Evolutionary conservation across 1,284 basidiomycete species (phyloP).

Genomic region (Apiotrichum gracile): DNA sequence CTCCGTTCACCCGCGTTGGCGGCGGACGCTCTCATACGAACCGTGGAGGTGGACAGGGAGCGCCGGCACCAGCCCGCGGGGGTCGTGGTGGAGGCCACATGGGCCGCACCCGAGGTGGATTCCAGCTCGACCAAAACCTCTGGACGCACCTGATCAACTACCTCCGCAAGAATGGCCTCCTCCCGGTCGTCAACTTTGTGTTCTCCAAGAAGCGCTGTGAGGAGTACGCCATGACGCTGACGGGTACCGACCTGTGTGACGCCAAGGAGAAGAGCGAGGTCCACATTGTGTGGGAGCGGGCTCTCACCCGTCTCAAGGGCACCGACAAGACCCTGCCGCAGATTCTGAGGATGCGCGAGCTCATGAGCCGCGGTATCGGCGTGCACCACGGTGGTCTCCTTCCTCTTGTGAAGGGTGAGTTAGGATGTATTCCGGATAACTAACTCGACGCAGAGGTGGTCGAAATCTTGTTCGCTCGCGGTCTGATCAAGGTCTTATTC

Average conservation of each 20-base stretch:
- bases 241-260: slow-evolving; percentile 80
- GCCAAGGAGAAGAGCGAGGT: slow-evolving; percentile 91
- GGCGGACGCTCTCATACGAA: slow-evolving; percentile 40
- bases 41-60: slow-evolving; percentile 41
- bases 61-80: slow-evolving; percentile 19
- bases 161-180: slow-evolving; percentile 74
- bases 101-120: slow-evolving; percentile 53
- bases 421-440: slow-evolving; percentile 47
- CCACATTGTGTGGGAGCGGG: slow-evolving; percentile 89
- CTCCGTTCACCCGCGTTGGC: slow-evolving; percentile 36
- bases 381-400: slow-evolving; percentile 96
- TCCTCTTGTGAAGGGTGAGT: slow-evolving; percentile 86
- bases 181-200: slow-evolving; percentile 95
- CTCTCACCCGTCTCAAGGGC: slow-evolving; percentile 83
- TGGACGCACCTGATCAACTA: slow-evolving; percentile 89
- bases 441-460: slow-evolving; percentile 78
- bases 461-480: slow-evolving; percentile 91
- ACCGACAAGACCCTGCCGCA: slow-evolving; percentile 93
- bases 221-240: slow-evolving; percentile 86
- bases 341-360: slow-evolving; percentile 82
- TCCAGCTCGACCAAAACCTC: slow-evolving; percentile 76
- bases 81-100: slow-evolving; percentile 33
- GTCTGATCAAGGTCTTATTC: slow-evolving; percentile 93
- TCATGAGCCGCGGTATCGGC: slow-evolving; percentile 88
- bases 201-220: slow-evolving; percentile 96